Conservation (phyloP, 257 asterid genomes). For the Lithospermum erythrorhizon region DNA sequence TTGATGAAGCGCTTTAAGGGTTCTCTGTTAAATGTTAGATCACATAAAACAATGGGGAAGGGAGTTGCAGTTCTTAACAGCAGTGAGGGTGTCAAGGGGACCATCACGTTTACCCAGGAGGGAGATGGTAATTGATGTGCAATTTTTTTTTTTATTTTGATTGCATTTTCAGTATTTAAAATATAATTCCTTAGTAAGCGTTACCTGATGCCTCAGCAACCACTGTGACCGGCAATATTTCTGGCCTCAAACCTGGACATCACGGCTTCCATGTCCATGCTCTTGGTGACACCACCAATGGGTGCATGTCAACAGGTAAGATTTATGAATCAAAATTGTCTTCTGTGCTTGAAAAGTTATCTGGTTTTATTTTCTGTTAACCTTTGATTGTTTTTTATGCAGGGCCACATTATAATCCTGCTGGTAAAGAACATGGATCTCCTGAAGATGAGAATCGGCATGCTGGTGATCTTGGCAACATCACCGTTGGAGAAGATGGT, state of each 20-base stretch:
- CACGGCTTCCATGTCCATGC: constrained; percentile 99
- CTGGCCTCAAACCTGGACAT: constrained; percentile 83
- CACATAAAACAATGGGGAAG: constrained; percentile 80
- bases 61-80: constrained; percentile 84
- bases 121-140: constrained; percentile 49
- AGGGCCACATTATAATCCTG: constrained; percentile 96
- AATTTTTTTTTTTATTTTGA: not conserved
- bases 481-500: constrained; percentile 82
- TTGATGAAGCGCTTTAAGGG: not conserved
- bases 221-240: constrained; percentile 56
- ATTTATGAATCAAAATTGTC: not conserved
- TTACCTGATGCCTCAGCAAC: constrained; percentile 40
- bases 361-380: not conserved
- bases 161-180: not conserved
- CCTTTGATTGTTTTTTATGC: constrained; percentile 6
- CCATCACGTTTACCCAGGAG: constrained; percentile 63
- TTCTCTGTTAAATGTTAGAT: constrained; percentile 22
- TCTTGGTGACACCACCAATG: constrained; percentile 99
- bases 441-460: constrained; percentile 83
- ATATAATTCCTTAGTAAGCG: not conserved
- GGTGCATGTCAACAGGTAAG: constrained; percentile 95
- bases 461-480: constrained; percentile 98
- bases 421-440: constrained; percentile 78
- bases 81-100: constrained; percentile 86
- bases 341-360: not conserved